Conservation (phyloP, 164 flowering plant species). For the Tetracentron sinense region DNA sequence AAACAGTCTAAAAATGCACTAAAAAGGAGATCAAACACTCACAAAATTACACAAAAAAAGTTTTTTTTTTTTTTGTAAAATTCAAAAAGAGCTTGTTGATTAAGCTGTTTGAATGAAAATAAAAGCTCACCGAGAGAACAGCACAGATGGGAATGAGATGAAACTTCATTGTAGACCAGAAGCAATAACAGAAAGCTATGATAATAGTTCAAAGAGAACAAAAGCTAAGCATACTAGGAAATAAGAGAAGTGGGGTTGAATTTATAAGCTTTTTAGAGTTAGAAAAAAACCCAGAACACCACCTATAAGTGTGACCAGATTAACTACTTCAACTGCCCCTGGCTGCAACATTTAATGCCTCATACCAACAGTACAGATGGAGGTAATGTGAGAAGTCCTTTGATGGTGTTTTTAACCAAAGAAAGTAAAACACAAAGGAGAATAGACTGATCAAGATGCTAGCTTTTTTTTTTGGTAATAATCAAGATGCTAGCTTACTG, state of each 20-base stretch:
- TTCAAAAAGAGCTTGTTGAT: not conserved
- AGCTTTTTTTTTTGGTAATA: too few relatives aligned
- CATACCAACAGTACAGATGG: not conserved
- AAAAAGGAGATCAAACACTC: not conserved
- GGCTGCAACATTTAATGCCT: conserved; percentile 1
- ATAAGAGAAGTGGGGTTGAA: not conserved
- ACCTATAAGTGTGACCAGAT: not conserved
- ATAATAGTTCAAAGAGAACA: not conserved
- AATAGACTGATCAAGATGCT: too few relatives aligned
- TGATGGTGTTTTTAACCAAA: too few relatives aligned
- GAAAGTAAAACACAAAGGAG: too few relatives aligned
- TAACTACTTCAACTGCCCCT: conserved; percentile 9
- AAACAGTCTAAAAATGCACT: not conserved
- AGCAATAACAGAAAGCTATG: not conserved
- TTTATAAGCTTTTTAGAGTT: conserved; percentile 2
- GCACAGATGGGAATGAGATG: conserved; percentile 17
- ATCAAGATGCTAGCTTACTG: too few relatives aligned
- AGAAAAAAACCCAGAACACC: conserved; percentile 6
- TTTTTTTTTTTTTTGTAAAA: too few relatives aligned
- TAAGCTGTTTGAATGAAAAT: not conserved
- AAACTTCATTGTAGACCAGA: conserved; percentile 20
- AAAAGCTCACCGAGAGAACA: conserved; percentile 26
- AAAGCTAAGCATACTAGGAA: not conserved
- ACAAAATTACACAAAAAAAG: not conserved
- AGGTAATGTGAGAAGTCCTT: not conserved